Conservation (phyloP, 371 early-diverging fungal species). For the Mortierella sp. region DNA sequence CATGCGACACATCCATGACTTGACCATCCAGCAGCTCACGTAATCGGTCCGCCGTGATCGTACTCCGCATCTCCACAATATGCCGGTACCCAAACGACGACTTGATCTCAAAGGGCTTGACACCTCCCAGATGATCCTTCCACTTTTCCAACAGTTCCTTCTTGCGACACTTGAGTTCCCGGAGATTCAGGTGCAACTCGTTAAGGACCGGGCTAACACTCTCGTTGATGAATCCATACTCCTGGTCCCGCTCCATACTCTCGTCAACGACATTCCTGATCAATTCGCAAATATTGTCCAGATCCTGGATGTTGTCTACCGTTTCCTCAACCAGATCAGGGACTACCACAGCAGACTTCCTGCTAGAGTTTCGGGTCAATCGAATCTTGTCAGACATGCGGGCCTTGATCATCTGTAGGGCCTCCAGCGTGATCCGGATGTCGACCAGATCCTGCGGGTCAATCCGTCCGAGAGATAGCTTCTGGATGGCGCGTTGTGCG, state of each 20-base stretch:
- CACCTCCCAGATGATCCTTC: slow-evolving; percentile 45
- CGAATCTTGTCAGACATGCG: slow-evolving; percentile 44
- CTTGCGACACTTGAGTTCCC: slow-evolving; percentile 24
- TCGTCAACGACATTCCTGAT: slow-evolving; percentile 56
- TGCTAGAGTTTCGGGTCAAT: background rate
- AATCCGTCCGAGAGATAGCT: slow-evolving; percentile 74
- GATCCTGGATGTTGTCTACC: slow-evolving; percentile 56
- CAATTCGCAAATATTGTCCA: slow-evolving; percentile 58
- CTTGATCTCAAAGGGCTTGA: slow-evolving; percentile 52
- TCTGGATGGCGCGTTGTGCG: slow-evolving; percentile 78
- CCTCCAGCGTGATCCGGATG: slow-evolving; percentile 67
- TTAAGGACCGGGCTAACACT: slow-evolving; percentile 33
- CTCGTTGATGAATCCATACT: slow-evolving; percentile 65
- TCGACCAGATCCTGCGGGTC: slow-evolving; percentile 77
- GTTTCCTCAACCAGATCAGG: slow-evolving; percentile 34
- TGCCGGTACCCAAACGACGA: slow-evolving; percentile 62
- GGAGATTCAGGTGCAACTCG: slow-evolving; percentile 28
- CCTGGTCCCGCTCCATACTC: slow-evolving; percentile 48
- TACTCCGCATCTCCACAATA: slow-evolving; percentile 63
- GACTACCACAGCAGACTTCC: background rate
- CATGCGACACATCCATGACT: slow-evolving; percentile 47
- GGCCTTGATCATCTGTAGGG: slow-evolving; percentile 58
- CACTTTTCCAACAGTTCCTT: slow-evolving; percentile 29
- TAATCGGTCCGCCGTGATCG: slow-evolving; percentile 36
- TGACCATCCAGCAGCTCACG: slow-evolving; percentile 27